Conservation (phyloP, 306 rosid species). For the Cajanus cajan region DNA sequence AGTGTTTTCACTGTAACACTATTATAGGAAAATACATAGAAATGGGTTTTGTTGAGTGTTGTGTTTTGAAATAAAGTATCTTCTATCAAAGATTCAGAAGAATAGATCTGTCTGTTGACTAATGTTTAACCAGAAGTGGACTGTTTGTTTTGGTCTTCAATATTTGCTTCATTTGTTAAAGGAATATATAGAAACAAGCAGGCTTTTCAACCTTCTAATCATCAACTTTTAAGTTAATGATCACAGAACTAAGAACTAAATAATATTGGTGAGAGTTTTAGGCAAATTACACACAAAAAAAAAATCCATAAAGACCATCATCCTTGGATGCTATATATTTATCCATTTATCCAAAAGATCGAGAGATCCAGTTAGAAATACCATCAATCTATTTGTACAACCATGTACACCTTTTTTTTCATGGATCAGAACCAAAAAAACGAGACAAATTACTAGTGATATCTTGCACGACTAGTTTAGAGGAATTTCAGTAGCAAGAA, state of each 20-base stretch:
- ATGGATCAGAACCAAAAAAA: conserved; percentile 2
- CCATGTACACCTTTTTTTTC: background rate
- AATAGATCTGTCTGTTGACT: background rate
- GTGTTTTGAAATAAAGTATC: background rate
- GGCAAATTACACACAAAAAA: background rate
- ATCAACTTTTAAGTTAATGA: background rate
- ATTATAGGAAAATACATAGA: conserved; percentile 18
- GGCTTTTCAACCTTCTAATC: background rate
- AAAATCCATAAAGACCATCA: background rate
- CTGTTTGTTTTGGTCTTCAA: background rate
- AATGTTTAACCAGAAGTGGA: background rate
- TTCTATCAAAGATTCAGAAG: background rate
- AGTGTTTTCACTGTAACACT: conserved; percentile 19
- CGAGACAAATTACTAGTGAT: background rate
- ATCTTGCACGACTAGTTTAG: background rate
- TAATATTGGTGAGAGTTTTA: background rate
- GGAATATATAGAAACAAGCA: background rate
- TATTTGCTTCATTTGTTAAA: background rate
- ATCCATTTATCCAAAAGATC: background rate
- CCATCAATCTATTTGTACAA: conserved; percentile 45
- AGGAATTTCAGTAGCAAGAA: conserved; percentile 14
- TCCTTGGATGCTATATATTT: background rate
- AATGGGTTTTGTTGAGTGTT: background rate
- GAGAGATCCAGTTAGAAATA: background rate
- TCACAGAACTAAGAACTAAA: background rate